Evolutionary conservation across 148 eudicot species (phyloP).

Genomic region (Rhododendron molle): DNA sequence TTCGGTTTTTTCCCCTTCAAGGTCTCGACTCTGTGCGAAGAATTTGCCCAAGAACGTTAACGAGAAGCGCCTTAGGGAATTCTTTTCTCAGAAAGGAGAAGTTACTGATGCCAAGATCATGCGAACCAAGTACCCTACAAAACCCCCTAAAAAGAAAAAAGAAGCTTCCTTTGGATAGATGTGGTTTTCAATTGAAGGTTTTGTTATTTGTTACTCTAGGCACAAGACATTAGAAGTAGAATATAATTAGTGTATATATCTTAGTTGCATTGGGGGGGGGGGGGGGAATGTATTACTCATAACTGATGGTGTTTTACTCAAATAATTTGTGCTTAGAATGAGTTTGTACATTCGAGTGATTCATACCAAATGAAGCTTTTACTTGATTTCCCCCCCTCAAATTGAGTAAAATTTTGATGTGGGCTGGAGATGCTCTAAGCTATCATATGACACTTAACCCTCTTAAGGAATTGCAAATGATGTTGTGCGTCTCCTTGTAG

Average conservation of each 20-base stretch:
- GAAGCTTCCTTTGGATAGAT: not conserved
- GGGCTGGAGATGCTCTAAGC: not conserved
- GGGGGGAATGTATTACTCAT: too few relatives aligned
- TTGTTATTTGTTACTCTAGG: not conserved
- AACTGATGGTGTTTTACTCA: not conserved
- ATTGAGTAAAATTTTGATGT: not conserved
- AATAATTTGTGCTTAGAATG: not conserved
- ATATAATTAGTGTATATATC: not conserved
- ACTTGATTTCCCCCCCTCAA: not conserved
- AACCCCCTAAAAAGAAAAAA: not conserved
- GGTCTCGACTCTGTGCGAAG: slow-evolving; percentile 90
- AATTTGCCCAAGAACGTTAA: slow-evolving; percentile 62
- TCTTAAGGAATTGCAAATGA: not conserved
- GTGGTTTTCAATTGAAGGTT: not conserved
- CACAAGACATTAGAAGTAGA: not conserved
- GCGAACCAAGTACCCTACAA: slow-evolving; percentile 51
- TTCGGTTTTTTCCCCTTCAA: slow-evolving; percentile 4
- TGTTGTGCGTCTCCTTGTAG: not conserved
- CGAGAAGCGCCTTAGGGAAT: slow-evolving; percentile 70
- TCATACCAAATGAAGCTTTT: not conserved
- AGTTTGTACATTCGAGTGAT: not conserved
- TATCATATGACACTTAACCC: not conserved
- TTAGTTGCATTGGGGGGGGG: too few relatives aligned
- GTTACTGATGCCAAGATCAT: slow-evolving; percentile 92
- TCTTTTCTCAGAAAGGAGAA: slow-evolving; percentile 83